Evolutionary conservation across 1,139 yeast species (phyloP), one percentile per base, ranked within the genome.

Genomic region (Hemisphaericaspora subhashii): DNA sequence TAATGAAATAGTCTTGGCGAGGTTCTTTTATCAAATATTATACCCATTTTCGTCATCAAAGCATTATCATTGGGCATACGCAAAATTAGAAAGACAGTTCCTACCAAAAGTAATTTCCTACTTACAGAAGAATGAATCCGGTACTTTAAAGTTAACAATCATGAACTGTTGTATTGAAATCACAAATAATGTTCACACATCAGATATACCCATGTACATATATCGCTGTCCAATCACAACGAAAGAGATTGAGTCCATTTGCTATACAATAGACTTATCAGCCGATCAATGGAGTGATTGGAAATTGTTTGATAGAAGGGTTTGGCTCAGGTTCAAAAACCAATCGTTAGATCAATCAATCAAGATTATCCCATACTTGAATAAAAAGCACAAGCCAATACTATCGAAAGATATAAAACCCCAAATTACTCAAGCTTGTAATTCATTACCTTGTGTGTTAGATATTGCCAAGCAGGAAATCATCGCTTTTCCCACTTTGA

Each of bases 31-130:
- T 47, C 52, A 60, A 5, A 36, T 45, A 2, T 47, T 73, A 6
- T 54, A 54, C 33, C 65, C 63, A 0, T 51, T 71, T 3, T 71
- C 79, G 0, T 61, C 80, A 0, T 52, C 66, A 1, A 55, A 57
- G 14, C 64, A 72, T 31, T 75, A 65, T 46, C 72, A 72, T 45
- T 76, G 78, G 71, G 54, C 64, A 3, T 77, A 69, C 43, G 66
- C 79, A 4, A 71, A 64, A 40, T 38, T 76, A 11, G 72, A 71
- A 35, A 46, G 71, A 28, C 55, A 47, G 2, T 52, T 63, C 8
- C 47, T 66, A 3, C 72, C 73, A 0, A 45, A 45, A 32, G 40
- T 68, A 9, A 15, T 41, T 14, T 26, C 29, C 5, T 46, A 47
- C 33, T 26, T 47, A 7, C 22, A 32, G 1, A 8, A 23, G 1